Base-by-base conservation (phyloP, 805 yeast genomes). In the Debaryomyces castellii region DNA sequence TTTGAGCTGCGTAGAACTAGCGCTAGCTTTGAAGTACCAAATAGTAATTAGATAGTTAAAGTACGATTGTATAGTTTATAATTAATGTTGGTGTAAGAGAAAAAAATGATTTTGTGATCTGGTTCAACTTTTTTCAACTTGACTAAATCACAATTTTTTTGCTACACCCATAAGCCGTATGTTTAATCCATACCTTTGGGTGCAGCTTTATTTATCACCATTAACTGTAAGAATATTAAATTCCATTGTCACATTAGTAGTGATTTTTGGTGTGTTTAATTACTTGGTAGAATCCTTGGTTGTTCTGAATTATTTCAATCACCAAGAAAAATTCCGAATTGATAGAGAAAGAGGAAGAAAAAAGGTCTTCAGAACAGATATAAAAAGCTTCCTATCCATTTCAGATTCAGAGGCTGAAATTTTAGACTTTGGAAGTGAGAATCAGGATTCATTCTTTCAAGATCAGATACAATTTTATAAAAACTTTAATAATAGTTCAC, bases 401-500 rank as follows among this genome's bases (percentile, higher is more conserved):
- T 30, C 34, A 14, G 34, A 22, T n/a, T 22, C 30, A 22, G 40
- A 22, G 23, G 40, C 21, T 8, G 34, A 30, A 30, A 2, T 21
- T 7, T 23, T 30, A 23, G 46, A 41, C 16, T 25, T 22, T 33
- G 49, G 41, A 11, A 41, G 46, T 18, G 54, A 46, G 40, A 40
- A 34, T 14, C 27, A 30, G 35, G 54, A 51, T 40, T 35, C 39
- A 17, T n/a, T 51, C 8, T 47, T 49, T 21, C 35, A 49, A 20
- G 47, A 47, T 25, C 52, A 42, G 14, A 35, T 25, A 18, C 37
- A 40, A 3, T 57, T 59, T 40, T 59, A 58, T 40, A 45, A 46
- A 37, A 54, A 62, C 44, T 57, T 69, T 41, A 71, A 72, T 55
- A 71, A 66, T 51, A 71, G 76, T 51, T 68, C 74, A 2, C 76